Evolutionary conservation across 83 land plant genomes (phyloP).

Genomic region (Picea abies): DNA sequence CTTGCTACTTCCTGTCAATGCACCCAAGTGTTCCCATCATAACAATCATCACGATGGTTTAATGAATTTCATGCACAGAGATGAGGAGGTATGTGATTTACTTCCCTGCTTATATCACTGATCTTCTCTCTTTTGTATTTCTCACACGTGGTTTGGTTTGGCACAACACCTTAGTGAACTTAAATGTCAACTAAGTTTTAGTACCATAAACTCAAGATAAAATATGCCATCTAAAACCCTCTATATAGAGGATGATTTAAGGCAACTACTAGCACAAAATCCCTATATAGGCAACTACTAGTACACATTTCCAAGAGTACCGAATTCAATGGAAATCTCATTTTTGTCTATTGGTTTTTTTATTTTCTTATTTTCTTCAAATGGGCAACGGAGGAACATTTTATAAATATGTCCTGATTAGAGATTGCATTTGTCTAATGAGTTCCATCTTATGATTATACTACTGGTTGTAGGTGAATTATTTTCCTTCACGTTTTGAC

Average conservation of each 20-base stretch:
- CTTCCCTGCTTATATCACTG: neutral
- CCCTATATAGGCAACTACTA: neutral
- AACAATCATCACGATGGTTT: slow-evolving; percentile 81
- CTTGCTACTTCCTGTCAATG: slow-evolving; percentile 72
- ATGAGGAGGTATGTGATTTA: slow-evolving; percentile 65
- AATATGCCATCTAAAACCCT: neutral
- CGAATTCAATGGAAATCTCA: neutral
- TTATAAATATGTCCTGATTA: neutral
- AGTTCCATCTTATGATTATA: neutral
- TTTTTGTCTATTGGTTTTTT: neutral
- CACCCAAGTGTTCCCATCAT: slow-evolving; percentile 78
- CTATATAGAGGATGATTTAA: neutral
- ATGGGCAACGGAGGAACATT: neutral
- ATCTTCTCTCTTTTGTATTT: slow-evolving; percentile 11
- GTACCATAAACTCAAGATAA: neutral
- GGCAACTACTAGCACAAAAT: neutral
- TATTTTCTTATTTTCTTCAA: neutral
- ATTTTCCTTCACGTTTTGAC: slow-evolving; percentile 87
- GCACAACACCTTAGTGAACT: neutral
- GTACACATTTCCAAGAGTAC: neutral
- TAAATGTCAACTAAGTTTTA: neutral
- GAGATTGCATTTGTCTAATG: neutral
- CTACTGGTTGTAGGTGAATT: slow-evolving; percentile 59
- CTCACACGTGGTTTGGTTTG: neutral
- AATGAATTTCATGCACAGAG: slow-evolving; percentile 91